Percentiles rank a stretch among this genome's conserved stretches.
Conservation (phyloP, 2,329 filamentous ascomycete species). For the Fusarium citri region DNA sequence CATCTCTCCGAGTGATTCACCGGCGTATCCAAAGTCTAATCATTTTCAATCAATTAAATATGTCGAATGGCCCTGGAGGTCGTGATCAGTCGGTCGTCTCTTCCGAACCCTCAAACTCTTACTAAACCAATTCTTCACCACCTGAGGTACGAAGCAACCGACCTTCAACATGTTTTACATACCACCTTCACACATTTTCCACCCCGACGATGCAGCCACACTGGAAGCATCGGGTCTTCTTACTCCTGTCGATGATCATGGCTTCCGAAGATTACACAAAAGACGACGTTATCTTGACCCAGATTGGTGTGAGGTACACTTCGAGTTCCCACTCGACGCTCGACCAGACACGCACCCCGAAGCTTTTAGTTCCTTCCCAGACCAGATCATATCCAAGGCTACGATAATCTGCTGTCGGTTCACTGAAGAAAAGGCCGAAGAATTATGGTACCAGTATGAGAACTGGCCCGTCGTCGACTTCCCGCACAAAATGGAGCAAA, state of each 20-base stretch:
- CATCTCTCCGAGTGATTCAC: not conserved
- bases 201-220: not conserved
- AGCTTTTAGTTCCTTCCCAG: not conserved
- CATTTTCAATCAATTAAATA: too few species aligned
- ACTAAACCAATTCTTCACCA: accelerated
- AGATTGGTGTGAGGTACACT: not conserved
- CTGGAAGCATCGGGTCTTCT: not conserved
- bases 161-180: not conserved
- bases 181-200: not conserved
- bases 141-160: accelerated
- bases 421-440: not conserved
- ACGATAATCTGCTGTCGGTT: accelerated
- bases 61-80: too few species aligned
- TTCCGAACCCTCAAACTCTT: too few species aligned
- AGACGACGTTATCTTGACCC: not conserved
- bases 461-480: not conserved
- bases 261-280: not conserved
- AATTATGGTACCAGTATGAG: not conserved
- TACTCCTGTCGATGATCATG: not conserved
- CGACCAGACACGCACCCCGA: not conserved
- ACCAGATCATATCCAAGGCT: not conserved
- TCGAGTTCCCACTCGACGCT: not conserved
- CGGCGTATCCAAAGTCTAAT: not conserved
- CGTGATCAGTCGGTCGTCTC: too few species aligned
- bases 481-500: not conserved